These are phyloP conservation scores for Sugiyamaella lignohabitans DNA, from an alignment of 805 yeast species.

Conservation along the genomic window DNA sequence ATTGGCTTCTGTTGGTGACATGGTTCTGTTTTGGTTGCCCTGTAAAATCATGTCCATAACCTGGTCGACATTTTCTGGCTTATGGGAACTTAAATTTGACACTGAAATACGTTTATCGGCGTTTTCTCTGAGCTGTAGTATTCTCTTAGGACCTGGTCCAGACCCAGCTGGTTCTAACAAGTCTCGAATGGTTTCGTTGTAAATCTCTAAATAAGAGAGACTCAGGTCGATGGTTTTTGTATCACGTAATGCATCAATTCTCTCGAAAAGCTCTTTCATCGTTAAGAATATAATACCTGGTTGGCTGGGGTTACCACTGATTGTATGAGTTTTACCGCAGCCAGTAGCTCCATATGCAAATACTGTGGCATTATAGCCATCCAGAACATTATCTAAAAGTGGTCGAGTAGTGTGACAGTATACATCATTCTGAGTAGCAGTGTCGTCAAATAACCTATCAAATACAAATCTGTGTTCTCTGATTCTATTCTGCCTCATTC, in stretches of 20 bases:
- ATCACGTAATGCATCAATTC: constrained; percentile 51
- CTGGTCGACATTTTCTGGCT: constrained; percentile 38
- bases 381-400: constrained; percentile 63
- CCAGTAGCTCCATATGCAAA: constrained; percentile 97
- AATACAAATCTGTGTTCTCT: constrained; percentile 77
- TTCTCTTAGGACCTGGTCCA: constrained; percentile 6
- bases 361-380: constrained; percentile 84
- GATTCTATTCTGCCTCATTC: no score
- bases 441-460: constrained; percentile 68
- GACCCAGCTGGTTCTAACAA: constrained; percentile 39
- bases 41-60: constrained; percentile 58
- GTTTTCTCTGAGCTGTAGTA: constrained; percentile 60
- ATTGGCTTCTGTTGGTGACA: constrained; percentile 87
- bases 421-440: constrained; percentile 59
- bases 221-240: constrained; percentile 53
- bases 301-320: constrained; percentile 61
- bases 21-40: constrained; percentile 73
- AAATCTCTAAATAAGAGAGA: constrained; percentile 70
- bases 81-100: constrained; percentile 58
- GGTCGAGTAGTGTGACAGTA: constrained; percentile 64
- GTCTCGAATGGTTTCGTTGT: constrained; percentile 84
- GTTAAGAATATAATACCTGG: constrained; percentile 81
- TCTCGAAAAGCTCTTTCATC: constrained; percentile 63
- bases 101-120: constrained; percentile 59
- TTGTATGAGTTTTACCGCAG: constrained; percentile 94